These are phyloP conservation scores for Cercospora canescens DNA, from an alignment of 2,329 filamentous ascomycete genomes.

Conservation along the genomic window DNA sequence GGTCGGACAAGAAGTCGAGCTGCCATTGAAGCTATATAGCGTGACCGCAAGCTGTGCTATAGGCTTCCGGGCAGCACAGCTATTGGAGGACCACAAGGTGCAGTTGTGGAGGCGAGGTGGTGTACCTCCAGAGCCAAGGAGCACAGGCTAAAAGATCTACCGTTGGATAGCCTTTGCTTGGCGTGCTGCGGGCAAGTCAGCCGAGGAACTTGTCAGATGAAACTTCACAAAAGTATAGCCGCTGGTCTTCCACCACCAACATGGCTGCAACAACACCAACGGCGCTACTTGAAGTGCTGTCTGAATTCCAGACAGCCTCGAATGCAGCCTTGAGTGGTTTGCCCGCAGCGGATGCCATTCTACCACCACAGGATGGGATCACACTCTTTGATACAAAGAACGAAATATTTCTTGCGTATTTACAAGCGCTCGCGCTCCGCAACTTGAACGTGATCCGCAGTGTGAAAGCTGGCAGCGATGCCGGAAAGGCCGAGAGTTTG, in stretches of 20 bases:
- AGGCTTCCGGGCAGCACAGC: background rate
- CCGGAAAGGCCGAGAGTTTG: constrained; percentile 44
- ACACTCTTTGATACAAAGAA: constrained; percentile 95
- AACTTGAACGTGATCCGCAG: constrained; percentile 46
- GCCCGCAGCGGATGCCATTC: constrained; percentile 61
- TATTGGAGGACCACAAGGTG: background rate
- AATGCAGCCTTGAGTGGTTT: constrained; percentile 57
- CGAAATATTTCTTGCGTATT: constrained; percentile 92
- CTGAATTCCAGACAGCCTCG: constrained; percentile 57
- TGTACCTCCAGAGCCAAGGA: background rate
- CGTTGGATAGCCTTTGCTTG: background rate
- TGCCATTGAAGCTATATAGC: background rate
- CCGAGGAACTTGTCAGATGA: constrained; percentile 1
- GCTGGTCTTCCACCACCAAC: background rate
- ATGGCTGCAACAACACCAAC: constrained; percentile 34
- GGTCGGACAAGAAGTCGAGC: background rate
- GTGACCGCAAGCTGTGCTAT: background rate
- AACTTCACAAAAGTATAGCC: background rate
- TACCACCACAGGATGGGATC: constrained; percentile 81
- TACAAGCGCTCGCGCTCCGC: constrained; percentile 86
- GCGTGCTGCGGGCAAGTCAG: background rate
- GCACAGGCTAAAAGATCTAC: background rate
- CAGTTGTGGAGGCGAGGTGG: background rate
- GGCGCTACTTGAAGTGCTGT: constrained; percentile 42
- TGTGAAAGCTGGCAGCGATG: constrained; percentile 38